A percentile compares a stretch with the other conserved stretches of the same genome.
Conservation (phyloP, 2,329 filamentous ascomycete genomes). For the Tolypocladium paradoxum region DNA sequence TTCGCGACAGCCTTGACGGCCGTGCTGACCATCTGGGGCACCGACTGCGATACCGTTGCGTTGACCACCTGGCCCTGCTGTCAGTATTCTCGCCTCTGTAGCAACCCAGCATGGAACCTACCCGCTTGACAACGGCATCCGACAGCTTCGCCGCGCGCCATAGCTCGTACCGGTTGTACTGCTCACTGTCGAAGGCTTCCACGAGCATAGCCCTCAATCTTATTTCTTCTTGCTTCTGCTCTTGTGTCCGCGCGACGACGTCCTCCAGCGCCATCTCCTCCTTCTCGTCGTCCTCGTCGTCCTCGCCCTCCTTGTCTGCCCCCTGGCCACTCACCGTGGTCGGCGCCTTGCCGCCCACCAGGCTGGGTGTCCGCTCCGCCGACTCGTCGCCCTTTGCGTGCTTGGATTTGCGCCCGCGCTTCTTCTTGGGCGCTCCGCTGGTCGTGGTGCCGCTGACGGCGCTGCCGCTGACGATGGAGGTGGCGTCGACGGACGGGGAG, state of each 20-base stretch:
- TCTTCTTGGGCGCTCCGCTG: constrained; percentile 39
- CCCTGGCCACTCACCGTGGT: constrained; percentile 34
- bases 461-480: constrained; percentile 51
- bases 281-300: constrained; percentile 46
- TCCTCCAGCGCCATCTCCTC: constrained; percentile 47
- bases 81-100: background rate
- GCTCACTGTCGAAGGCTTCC: constrained; percentile 52
- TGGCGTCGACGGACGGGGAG: constrained; percentile 54
- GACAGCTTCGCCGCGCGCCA: constrained; percentile 61
- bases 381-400: constrained; percentile 33
- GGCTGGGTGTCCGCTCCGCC: constrained; percentile 32
- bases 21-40: constrained; percentile 60
- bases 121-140: constrained; percentile 57
- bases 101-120: constrained; percentile 22
- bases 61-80: constrained; percentile 51
- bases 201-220: constrained; percentile 50
- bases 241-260: constrained; percentile 51
- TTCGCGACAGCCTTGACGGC: constrained; percentile 70
- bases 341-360: constrained; percentile 28
- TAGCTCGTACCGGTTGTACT: constrained; percentile 59
- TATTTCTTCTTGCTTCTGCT: constrained; percentile 55
- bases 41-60: constrained; percentile 69
- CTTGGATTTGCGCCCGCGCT: constrained; percentile 52
- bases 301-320: constrained; percentile 36
- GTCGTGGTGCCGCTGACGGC: constrained; percentile 37